Percentiles rank a stretch among this genome's conserved stretches.
Evolutionary conservation across 2,329 filamentous ascomycete species (phyloP).

Genomic region (Sporothrix inflata): DNA sequence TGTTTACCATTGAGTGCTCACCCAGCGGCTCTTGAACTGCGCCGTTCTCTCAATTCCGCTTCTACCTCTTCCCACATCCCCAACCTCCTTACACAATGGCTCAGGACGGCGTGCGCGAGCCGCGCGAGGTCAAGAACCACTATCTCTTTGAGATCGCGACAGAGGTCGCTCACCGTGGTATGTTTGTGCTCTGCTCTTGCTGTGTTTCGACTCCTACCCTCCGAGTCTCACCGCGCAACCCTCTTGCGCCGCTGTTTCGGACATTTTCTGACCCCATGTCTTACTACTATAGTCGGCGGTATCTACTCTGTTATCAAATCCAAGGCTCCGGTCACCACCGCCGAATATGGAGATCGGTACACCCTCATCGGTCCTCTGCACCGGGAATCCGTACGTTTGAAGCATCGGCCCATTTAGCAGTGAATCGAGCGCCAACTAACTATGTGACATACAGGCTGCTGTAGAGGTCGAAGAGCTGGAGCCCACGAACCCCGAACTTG

Average conservation of each 20-base stretch:
- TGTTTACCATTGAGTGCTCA: background rate
- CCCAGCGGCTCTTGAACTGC: background rate
- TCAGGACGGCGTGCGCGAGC: slow-evolving; percentile 49
- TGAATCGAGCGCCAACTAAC: background rate
- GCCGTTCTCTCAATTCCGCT: background rate
- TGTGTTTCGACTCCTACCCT: background rate
- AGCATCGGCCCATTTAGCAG: background rate
- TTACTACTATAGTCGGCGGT: slow-evolving; percentile 71
- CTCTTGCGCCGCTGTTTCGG: background rate
- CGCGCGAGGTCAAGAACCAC: slow-evolving; percentile 87
- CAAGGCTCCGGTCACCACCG: slow-evolving; percentile 95
- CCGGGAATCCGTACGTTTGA: slow-evolving; percentile 70
- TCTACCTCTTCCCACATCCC: background rate
- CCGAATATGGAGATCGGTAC: slow-evolving; percentile 97
- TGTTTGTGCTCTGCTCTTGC: slow-evolving; percentile 36
- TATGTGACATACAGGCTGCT: slow-evolving; percentile 65
- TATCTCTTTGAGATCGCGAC: slow-evolving; percentile 96
- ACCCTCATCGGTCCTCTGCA: slow-evolving; percentile 94
- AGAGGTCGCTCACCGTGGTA: slow-evolving; percentile 95
- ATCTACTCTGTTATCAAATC: slow-evolving; percentile 99
- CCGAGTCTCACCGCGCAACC: background rate
- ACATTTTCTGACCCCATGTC: slow-evolving; percentile 1
- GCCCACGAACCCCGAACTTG: slow-evolving; percentile 77
- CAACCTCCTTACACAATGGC: slow-evolving; percentile 30
- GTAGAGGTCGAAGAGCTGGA: slow-evolving; percentile 95